These are phyloP conservation scores for Hyparrhenia diplandra DNA, from an alignment of 176 grass and related monocot species.

Conservation along the genomic window DNA sequence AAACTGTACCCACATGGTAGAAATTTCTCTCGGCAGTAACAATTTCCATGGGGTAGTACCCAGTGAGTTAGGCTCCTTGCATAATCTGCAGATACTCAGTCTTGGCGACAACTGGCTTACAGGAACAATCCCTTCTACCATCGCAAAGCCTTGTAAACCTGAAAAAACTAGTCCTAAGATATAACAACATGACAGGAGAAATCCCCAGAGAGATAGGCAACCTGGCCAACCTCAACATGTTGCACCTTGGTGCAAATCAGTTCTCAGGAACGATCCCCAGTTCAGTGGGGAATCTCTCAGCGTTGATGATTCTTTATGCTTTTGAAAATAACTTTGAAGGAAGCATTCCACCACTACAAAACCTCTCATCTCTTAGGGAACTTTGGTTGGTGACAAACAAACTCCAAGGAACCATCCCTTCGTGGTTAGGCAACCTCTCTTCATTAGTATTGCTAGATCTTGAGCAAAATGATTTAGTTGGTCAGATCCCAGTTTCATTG, in stretches of 20 bases:
- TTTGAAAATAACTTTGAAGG: neutral
- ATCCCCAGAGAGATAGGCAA: neutral
- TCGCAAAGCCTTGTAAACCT: neutral
- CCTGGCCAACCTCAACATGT: neutral
- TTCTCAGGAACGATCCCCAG: neutral
- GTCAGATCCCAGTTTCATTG: conserved; percentile 2
- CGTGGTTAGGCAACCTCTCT: conserved; percentile 9
- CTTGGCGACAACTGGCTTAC: neutral
- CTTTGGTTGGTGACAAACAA: neutral
- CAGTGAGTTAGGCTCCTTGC: neutral
- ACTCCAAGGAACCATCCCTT: neutral
- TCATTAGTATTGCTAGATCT: neutral
- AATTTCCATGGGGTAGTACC: neutral
- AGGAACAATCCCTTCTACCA: neutral
- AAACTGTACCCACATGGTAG: too few species aligned
- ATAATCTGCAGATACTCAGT: neutral
- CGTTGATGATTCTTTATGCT: neutral
- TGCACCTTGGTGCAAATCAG: neutral
- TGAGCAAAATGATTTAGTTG: neutral
- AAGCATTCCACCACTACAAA: neutral
- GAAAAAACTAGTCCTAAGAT: neutral
- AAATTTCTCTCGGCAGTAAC: too few species aligned
- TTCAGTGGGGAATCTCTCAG: conserved; percentile 22
- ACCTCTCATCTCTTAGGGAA: neutral
- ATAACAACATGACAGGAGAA: conserved; percentile 26